Conservation (phyloP, 495 filamentous ascomycete species). For the Neurospora tetraspora region DNA sequence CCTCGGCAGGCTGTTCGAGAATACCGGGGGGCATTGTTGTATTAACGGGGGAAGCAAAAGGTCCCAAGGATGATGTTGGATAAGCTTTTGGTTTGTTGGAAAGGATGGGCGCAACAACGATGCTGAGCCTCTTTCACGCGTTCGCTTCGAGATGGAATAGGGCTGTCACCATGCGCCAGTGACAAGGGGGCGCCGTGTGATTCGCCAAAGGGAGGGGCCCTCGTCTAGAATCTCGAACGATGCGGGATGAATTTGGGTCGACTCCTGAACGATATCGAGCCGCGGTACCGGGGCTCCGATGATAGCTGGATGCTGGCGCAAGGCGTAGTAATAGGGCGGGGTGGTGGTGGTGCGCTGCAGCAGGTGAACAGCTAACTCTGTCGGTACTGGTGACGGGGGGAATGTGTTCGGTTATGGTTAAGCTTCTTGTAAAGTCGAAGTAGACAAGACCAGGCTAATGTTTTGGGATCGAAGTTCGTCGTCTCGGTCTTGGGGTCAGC, state of each 20-base stretch:
- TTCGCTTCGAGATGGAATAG: neutral
- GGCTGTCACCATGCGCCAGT: neutral
- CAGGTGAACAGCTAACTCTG: neutral
- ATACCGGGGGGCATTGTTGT: conserved; percentile 19
- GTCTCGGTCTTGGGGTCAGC: neutral
- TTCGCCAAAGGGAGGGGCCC: neutral
- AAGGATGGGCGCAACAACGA: neutral
- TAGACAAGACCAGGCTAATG: neutral
- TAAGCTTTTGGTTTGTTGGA: neutral
- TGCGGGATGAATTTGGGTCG: neutral
- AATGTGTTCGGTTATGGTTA: neutral
- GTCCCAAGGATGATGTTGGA: neutral
- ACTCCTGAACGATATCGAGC: neutral
- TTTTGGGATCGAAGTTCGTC: neutral
- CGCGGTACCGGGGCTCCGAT: neutral
- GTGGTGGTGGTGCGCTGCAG: neutral
- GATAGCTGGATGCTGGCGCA: neutral
- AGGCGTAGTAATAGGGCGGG: neutral
- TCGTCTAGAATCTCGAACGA: neutral
- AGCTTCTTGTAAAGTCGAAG: neutral
- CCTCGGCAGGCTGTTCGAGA: conserved; percentile 18
- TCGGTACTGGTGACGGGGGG: neutral
- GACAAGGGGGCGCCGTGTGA: neutral
- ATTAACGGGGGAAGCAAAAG: neutral
- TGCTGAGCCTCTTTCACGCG: neutral